Evolutionary conservation across 2,329 filamentous ascomycete species (phyloP).

Genomic region (Xylariaceae sp.): DNA sequence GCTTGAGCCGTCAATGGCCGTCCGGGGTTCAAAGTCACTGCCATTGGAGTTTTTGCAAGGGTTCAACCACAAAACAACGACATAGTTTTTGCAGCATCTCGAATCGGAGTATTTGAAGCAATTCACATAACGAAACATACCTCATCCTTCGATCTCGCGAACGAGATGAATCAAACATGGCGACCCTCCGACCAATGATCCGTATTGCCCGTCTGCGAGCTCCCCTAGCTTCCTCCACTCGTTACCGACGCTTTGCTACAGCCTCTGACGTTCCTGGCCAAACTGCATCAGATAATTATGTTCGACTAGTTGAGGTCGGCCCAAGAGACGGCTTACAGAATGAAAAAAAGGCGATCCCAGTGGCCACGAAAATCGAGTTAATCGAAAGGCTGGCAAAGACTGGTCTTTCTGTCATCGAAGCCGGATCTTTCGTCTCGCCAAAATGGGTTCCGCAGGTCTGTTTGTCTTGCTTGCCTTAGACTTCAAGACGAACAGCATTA

Average conservation of each 20-base stretch:
- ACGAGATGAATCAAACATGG: slow-evolving; percentile 29
- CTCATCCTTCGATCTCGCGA: neutral
- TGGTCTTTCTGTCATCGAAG: slow-evolving; percentile 59
- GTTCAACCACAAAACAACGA: neutral
- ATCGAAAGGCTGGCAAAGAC: slow-evolving; percentile 53
- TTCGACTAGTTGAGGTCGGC: slow-evolving; percentile 61
- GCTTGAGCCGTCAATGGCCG: slow-evolving; percentile 18
- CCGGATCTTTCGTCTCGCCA: slow-evolving; percentile 64
- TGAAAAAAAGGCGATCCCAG: slow-evolving; percentile 55
- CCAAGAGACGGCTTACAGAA: slow-evolving; percentile 69
- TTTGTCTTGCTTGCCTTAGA: slow-evolving; percentile 5
- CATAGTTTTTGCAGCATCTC: neutral
- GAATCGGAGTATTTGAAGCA: neutral
- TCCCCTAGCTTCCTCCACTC: slow-evolving; percentile 12
- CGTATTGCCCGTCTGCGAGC: slow-evolving; percentile 24
- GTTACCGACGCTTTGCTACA: slow-evolving; percentile 27
- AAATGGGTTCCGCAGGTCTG: slow-evolving; percentile 64
- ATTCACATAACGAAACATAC: neutral
- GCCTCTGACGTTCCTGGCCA: slow-evolving; percentile 27
- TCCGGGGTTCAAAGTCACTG: slow-evolving; percentile 2
- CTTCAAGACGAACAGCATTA: neutral
- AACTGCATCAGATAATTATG: slow-evolving; percentile 24
- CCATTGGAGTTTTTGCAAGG: neutral
- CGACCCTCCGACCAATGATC: slow-evolving; percentile 29
- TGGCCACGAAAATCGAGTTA: slow-evolving; percentile 59